These are phyloP conservation scores for Scutellaria galericulata DNA, from an alignment of 257 asterid genomes.

Conservation along the genomic window DNA sequence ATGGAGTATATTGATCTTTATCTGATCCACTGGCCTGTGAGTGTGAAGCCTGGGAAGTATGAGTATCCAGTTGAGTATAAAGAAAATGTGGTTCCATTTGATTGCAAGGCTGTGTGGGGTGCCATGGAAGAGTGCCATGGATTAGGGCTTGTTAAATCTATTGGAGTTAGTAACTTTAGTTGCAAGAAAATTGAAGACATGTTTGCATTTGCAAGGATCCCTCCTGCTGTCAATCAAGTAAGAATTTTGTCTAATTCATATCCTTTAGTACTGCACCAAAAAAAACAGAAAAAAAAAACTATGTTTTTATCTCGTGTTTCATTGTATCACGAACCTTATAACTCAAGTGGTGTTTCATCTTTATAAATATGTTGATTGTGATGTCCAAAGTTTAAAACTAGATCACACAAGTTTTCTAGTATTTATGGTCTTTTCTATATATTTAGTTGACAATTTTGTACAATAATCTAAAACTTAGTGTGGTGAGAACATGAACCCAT, in stretches of 20 bases:
- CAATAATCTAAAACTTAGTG: no score
- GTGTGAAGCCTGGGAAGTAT: constrained; percentile 39
- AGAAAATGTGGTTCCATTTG: constrained; percentile 50
- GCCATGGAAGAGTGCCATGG: constrained; percentile 61
- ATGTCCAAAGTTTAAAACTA: no score
- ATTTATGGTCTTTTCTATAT: no score
- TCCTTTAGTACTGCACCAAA: no score
- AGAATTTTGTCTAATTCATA: neutral
- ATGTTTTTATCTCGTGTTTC: no score
- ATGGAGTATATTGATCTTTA: constrained; percentile 56
- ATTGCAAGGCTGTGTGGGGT: constrained; percentile 54
- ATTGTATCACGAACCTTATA: no score
- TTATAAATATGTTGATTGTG: no score
- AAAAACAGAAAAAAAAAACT: no score
- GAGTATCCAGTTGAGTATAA: constrained; percentile 44
- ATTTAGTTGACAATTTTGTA: no score
- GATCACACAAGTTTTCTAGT: no score
- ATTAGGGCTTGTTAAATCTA: constrained; percentile 56
- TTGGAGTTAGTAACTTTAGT: constrained; percentile 63
- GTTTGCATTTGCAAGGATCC: constrained; percentile 31
- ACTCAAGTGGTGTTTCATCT: no score
- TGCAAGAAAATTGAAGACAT: constrained; percentile 45
- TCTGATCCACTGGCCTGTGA: constrained; percentile 60
- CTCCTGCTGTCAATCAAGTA: constrained; percentile 39
- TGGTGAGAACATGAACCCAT: no score